These are phyloP conservation scores for Ammopiptanthus mongolicus DNA, from an alignment of 306 rosid genomes.

Conservation along the genomic window DNA sequence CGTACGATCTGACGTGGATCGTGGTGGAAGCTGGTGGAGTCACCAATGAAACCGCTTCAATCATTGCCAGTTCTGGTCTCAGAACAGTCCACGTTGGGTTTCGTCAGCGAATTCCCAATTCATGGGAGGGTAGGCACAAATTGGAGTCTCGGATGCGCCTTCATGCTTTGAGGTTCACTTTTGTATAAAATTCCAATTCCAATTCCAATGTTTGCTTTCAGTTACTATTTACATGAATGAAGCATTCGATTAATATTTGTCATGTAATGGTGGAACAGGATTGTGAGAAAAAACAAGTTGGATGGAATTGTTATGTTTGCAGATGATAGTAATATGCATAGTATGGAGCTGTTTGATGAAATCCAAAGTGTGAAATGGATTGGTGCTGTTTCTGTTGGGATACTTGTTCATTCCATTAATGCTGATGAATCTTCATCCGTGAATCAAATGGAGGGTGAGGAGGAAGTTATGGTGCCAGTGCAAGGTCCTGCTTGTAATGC, in stretches of 20 bases:
- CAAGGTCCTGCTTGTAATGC: slow-evolving; percentile 99
- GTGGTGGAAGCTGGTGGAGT: slow-evolving; percentile 92
- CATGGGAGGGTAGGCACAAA: slow-evolving; percentile 83
- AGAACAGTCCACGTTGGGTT: slow-evolving; percentile 70
- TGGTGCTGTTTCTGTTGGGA: slow-evolving; percentile 93
- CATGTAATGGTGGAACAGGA: slow-evolving; percentile 55
- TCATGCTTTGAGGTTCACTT: slow-evolving; percentile 71
- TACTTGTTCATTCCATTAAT: slow-evolving; percentile 57
- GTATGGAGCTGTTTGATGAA: slow-evolving; percentile 91
- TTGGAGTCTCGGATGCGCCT: slow-evolving; percentile 84
- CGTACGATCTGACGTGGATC: slow-evolving; percentile 86
- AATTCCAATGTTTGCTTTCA: background rate
- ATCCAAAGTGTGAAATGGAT: slow-evolving; percentile 81
- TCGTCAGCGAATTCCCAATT: slow-evolving; percentile 57
- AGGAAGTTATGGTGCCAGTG: slow-evolving; percentile 53
- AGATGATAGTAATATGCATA: slow-evolving; percentile 98
- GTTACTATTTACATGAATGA: background rate
- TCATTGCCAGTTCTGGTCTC: slow-evolving; percentile 65
- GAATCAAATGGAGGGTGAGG: slow-evolving; percentile 41
- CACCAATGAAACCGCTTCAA: slow-evolving; percentile 79
- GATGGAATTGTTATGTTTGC: slow-evolving; percentile 93
- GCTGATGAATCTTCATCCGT: slow-evolving; percentile 31
- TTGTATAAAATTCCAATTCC: background rate
- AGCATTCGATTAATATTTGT: slow-evolving; percentile 24
- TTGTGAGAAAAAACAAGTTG: slow-evolving; percentile 72